These are phyloP conservation scores for Diospyros kaki DNA, from an alignment of 148 eudicot genomes.

Conservation along the genomic window DNA sequence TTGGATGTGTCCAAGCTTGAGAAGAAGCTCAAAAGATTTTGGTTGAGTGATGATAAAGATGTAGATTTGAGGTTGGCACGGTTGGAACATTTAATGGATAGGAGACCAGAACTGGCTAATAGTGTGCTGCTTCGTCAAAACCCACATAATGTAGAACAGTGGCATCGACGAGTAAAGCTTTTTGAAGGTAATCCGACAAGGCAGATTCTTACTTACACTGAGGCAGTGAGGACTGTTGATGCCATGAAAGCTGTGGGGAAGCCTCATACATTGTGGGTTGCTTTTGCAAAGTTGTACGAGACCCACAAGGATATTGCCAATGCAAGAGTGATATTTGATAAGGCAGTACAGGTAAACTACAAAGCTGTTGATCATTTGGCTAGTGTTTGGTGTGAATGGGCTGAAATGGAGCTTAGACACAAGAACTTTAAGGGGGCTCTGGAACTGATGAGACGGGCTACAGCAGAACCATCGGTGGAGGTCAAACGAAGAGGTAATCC, in stretches of 20 bases:
- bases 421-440: conserved; percentile 70
- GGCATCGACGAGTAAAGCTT: conserved; percentile 92
- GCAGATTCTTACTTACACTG: conserved; percentile 82
- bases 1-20: conserved; percentile 57
- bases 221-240: conserved; percentile 93
- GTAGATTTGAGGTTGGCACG: conserved; percentile 75
- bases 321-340: conserved; percentile 87
- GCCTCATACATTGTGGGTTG: conserved; percentile 95
- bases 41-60: conserved; percentile 80
- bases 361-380: conserved; percentile 88
- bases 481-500: conserved; percentile 83
- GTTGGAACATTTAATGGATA: conserved; percentile 72
- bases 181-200: conserved; percentile 86
- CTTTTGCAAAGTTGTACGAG: conserved; percentile 89
- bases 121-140: conserved; percentile 96
- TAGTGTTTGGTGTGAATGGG: conserved; percentile 98
- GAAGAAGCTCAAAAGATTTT: conserved; percentile 53
- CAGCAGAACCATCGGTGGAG: conserved; percentile 87
- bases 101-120: conserved; percentile 87
- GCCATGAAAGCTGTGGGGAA: conserved; percentile 96
- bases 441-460: conserved; percentile 91
- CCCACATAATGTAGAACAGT: conserved; percentile 97
- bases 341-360: conserved; percentile 91
- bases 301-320: conserved; percentile 67
- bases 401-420: conserved; percentile 90